A percentile compares a stretch with the other conserved stretches of the same genome.
Evolutionary conservation across 805 yeast genomes (phyloP).

Genomic region (Lipomyces japonicus): DNA sequence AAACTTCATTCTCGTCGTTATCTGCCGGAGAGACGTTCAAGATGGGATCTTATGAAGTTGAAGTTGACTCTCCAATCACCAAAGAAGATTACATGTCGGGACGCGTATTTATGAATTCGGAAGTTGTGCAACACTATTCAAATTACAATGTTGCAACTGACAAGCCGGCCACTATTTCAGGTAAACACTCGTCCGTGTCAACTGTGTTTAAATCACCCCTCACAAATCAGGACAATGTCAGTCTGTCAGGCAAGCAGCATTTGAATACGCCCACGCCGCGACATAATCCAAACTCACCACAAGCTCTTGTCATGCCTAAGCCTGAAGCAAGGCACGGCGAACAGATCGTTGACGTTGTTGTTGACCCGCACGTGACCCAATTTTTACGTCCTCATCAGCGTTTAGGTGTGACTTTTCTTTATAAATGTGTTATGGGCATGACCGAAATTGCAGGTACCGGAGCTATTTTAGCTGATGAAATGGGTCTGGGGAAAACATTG

Average conservation of each 20-base stretch:
- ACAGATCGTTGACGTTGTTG: slow-evolving; percentile 36
- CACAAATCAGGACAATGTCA: background rate
- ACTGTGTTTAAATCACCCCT: background rate
- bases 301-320: slow-evolving; percentile 33
- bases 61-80: slow-evolving; percentile 19
- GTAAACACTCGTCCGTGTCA: background rate
- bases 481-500: slow-evolving; percentile 92
- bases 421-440: slow-evolving; percentile 76
- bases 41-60: slow-evolving; percentile 57
- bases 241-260: too few species aligned
- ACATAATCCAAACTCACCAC: slow-evolving; percentile 32
- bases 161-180: background rate
- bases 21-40: slow-evolving; percentile 44
- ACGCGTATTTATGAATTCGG: slow-evolving; percentile 3
- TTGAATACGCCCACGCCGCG: slow-evolving; percentile 12
- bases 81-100: slow-evolving; percentile 7
- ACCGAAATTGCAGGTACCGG: slow-evolving; percentile 55
- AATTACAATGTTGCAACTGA: background rate
- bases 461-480: slow-evolving; percentile 88
- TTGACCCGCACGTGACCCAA: slow-evolving; percentile 38
- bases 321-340: slow-evolving; percentile 25
- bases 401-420: slow-evolving; percentile 77
- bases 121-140: slow-evolving; percentile 4
- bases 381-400: slow-evolving; percentile 77
- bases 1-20: slow-evolving; percentile 23